Conservation (phyloP, 2,329 filamentous ascomycete species). For the Epichloe brachyelytri region DNA sequence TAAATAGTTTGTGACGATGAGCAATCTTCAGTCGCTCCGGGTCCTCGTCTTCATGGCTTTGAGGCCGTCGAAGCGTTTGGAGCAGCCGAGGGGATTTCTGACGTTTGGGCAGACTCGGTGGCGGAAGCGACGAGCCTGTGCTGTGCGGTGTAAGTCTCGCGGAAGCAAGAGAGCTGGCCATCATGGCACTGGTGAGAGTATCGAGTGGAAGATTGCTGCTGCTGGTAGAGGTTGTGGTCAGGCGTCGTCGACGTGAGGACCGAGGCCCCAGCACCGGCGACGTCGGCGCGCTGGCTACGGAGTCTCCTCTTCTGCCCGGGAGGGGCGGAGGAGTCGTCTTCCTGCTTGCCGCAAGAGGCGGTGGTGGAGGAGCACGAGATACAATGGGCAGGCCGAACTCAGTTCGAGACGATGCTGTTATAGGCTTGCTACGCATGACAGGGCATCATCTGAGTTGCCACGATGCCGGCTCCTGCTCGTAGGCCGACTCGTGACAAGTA, state of each 20-base stretch:
- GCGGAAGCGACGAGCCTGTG: conserved; percentile 22
- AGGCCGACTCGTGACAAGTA: conserved; percentile 3
- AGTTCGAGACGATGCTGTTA: conserved; percentile 2
- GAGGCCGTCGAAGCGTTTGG: conserved; percentile 50
- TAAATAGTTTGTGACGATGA: conserved; percentile 39
- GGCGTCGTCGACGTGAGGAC: conserved; percentile 15
- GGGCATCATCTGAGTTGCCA: conserved; percentile 5
- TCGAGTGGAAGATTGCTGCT: conserved; percentile 38
- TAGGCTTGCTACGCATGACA: background rate
- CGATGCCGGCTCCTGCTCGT: conserved; percentile 3
- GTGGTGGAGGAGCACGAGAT: background rate
- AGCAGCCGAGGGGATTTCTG: conserved; percentile 43
- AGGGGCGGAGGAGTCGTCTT: conserved; percentile 6
- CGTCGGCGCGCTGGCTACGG: conserved; percentile 17
- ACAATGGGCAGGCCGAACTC: conserved; percentile 7
- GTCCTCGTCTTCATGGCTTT: conserved; percentile 38
- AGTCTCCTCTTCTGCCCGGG: conserved; percentile 7
- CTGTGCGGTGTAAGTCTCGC: conserved; percentile 35
- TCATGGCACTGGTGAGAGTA: conserved; percentile 59
- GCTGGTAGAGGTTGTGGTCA: conserved; percentile 17
- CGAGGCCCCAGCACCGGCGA: conserved; percentile 21
- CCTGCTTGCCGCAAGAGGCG: conserved; percentile 1
- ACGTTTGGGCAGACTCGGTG: conserved; percentile 25
- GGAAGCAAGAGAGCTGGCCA: conserved; percentile 61
- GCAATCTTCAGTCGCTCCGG: conserved; percentile 32